Evolutionary conservation across 1,139 yeast genomes (phyloP).

Genomic region (Candida albicans): DNA sequence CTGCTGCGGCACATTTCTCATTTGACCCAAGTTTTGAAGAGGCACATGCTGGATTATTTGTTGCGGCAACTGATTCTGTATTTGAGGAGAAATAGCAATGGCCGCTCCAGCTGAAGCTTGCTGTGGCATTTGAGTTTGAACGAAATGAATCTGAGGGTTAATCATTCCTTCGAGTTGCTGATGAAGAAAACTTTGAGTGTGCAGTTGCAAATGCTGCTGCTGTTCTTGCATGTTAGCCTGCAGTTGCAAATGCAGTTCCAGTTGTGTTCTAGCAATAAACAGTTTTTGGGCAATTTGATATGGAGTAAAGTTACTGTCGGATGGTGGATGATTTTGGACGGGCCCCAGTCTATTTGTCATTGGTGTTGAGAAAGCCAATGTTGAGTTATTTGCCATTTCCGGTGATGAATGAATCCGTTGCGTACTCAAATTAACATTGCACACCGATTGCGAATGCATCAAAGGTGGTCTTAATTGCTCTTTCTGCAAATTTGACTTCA

Average conservation of each 20-base stretch:
- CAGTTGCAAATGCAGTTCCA: constrained; percentile 3
- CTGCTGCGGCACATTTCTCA: constrained; percentile 2
- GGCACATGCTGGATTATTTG: constrained; percentile 4
- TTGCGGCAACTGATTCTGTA: constrained; percentile 8
- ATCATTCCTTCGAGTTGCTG: constrained; percentile 1
- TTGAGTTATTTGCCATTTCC: not conserved
- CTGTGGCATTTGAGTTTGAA: constrained; percentile 6
- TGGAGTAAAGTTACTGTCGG: constrained; percentile 2
- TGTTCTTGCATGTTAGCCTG: constrained; percentile 3
- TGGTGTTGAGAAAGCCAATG: not conserved
- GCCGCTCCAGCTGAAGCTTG: constrained; percentile 4
- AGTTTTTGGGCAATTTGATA: constrained; percentile 9
- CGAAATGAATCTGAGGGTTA: not conserved
- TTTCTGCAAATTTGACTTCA: constrained; percentile 3
- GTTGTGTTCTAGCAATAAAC: constrained; percentile 8
- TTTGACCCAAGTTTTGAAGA: not conserved
- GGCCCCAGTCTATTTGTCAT: not conserved
- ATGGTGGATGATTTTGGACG: not conserved
- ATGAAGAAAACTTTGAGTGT: not conserved
- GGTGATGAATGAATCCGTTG: not conserved
- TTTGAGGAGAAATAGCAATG: constrained; percentile 7
- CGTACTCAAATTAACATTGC: constrained; percentile 2
- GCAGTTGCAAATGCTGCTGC: constrained; percentile 2
- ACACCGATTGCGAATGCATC: constrained; percentile 11
- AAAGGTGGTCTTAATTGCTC: constrained; percentile 10